These are phyloP conservation scores for Pythium aristosporum DNA, from an alignment of 352 stramenopile species.

Conservation along the genomic window DNA sequence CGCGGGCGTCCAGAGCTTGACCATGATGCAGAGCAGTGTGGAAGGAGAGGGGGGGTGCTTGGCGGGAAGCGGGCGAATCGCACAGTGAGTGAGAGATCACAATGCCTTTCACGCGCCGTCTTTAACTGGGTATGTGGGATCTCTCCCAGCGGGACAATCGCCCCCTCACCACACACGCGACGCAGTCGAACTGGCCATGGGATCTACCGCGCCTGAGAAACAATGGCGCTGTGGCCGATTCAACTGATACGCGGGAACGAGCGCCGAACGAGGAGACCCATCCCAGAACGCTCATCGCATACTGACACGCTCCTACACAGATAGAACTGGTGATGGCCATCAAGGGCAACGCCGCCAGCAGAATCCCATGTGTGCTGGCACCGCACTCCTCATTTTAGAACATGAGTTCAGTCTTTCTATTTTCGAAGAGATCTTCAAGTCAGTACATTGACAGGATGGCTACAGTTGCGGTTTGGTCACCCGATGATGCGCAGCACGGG, in stretches of 20 bases:
- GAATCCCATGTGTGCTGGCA: no score
- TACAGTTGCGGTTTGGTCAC: constrained; percentile 6
- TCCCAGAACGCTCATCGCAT: no score
- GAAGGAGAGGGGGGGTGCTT: background rate
- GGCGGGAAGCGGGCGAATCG: constrained; percentile 3
- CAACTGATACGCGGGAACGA: background rate
- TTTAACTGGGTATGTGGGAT: background rate
- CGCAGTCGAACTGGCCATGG: background rate
- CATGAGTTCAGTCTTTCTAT: background rate
- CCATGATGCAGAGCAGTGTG: constrained; percentile 1
- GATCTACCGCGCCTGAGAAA: background rate
- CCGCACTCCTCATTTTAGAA: no score
- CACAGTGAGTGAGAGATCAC: background rate
- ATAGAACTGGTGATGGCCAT: background rate
- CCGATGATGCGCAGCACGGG: constrained; percentile 37
- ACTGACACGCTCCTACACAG: no score
- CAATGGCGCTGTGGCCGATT: background rate
- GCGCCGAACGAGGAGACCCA: background rate
- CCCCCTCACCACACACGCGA: background rate
- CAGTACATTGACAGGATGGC: background rate
- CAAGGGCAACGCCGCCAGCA: background rate
- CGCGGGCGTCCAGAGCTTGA: constrained; percentile 19
- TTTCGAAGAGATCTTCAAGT: background rate
- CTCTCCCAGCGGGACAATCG: background rate
- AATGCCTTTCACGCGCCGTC: background rate